These are phyloP conservation scores for Aspergillus sp. DNA, from an alignment of 2,329 filamentous ascomycete species.

Conservation along the genomic window DNA sequence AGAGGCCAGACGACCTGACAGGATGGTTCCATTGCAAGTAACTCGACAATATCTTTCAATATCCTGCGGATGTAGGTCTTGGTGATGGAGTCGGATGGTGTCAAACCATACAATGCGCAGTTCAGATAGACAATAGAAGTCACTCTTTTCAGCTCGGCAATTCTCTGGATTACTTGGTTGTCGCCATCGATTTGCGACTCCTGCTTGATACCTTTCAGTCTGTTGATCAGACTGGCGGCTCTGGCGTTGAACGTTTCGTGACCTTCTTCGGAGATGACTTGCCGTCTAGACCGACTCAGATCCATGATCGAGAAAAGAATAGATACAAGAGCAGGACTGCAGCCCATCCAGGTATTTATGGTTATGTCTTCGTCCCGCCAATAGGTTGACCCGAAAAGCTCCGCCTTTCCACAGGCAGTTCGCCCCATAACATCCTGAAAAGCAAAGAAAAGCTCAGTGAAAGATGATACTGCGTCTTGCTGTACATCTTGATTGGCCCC, in stretches of 20 bases:
- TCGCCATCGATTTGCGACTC: neutral
- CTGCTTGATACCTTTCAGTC: neutral
- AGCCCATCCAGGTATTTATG: conserved; percentile 6
- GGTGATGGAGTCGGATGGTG: neutral
- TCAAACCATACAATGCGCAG: neutral
- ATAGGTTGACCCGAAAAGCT: conserved; percentile 45
- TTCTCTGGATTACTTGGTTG: neutral
- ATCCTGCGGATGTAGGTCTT: neutral
- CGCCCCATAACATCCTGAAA: conserved; percentile 49
- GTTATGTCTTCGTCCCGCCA: conserved; percentile 30
- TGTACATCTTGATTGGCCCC: too few relatives aligned
- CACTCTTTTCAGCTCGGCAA: conserved; percentile 3
- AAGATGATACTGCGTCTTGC: conserved; percentile 9
- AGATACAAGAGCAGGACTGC: conserved; percentile 3
- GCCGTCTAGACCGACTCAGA: neutral
- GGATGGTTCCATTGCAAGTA: neutral
- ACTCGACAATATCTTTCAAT: neutral
- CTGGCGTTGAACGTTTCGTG: neutral
- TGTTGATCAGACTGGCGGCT: neutral
- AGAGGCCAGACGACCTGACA: conserved; percentile 25
- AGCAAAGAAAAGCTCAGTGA: conserved; percentile 42
- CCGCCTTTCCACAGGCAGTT: conserved; percentile 46
- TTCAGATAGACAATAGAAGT: conserved; percentile 1
- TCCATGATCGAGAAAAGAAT: neutral
- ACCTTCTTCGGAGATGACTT: neutral